Conservation (phyloP, 2,329 filamentous ascomycete genomes). For the Aspergillus quadricinctus region DNA sequence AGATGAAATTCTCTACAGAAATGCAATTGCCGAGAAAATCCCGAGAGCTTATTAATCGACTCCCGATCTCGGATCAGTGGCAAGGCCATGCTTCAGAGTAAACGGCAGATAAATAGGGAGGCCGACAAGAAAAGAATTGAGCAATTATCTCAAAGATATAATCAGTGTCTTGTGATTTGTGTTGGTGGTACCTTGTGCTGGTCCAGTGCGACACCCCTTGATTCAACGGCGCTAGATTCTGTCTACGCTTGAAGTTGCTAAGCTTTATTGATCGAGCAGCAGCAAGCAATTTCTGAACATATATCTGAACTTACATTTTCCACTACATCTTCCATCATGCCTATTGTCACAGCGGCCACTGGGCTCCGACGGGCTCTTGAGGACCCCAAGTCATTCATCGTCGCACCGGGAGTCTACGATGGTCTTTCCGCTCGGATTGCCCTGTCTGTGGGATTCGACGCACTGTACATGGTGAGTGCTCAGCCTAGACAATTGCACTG, state of each 20-base stretch:
- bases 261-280: not conserved
- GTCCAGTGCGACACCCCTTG: not conserved
- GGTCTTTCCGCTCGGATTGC: constrained; percentile 48
- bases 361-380: constrained; percentile 30
- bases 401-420: constrained; percentile 50
- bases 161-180: not conserved
- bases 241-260: not conserved
- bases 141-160: not conserved
- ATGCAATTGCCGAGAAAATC: not conserved
- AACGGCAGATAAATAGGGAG: not conserved
- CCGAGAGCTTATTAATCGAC: not conserved
- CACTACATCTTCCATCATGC: constrained; percentile 15
- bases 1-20: not conserved
- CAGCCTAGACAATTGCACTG: not conserved
- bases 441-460: constrained; percentile 46
- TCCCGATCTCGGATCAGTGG: not conserved
- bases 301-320: not conserved
- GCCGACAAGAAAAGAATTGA: not conserved
- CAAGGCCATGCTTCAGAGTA: not conserved
- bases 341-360: constrained; percentile 24
- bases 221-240: not conserved
- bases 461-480: constrained; percentile 47
- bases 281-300: not conserved
- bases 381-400: constrained; percentile 36
- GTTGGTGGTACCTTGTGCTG: not conserved